phyloP scores from a whole-genome alignment of 2,329 filamentous ascomycete species.

The Ophiostoma triangulosporum region DNA sequence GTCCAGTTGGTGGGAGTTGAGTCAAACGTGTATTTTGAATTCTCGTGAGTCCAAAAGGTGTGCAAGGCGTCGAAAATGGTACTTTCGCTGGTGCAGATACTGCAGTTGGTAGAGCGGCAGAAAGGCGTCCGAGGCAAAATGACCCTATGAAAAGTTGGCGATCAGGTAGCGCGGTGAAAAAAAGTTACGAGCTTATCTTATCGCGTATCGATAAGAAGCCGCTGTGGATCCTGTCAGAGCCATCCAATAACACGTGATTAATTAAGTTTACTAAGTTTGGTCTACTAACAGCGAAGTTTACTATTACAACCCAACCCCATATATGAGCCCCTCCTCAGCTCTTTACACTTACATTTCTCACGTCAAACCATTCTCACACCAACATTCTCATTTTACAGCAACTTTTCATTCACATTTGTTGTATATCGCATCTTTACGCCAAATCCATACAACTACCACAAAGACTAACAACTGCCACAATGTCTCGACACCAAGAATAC shows the following conservation, averaged over 20 bases:
- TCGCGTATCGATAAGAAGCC: constrained; percentile 6
- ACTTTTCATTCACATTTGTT: too few relatives aligned
- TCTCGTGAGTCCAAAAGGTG: neutral
- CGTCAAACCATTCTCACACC: too few relatives aligned
- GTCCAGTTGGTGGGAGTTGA: neutral
- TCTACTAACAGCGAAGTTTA: too few relatives aligned
- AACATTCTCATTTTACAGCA: too few relatives aligned
- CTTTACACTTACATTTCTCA: too few relatives aligned
- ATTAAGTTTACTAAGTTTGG: too few relatives aligned
- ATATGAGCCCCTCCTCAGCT: too few relatives aligned
- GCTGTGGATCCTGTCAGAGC: neutral
- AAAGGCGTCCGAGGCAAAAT: neutral
- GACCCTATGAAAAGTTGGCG: constrained; percentile 2
- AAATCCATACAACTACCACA: too few relatives aligned
- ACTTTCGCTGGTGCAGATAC: neutral
- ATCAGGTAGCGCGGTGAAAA: constrained; percentile 2
- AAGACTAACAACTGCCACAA: constrained; percentile 12
- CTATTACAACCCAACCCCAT: too few relatives aligned
- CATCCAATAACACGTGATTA: neutral
- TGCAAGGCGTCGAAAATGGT: neutral
- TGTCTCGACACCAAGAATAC: constrained; percentile 35
- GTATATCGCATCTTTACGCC: too few relatives aligned
- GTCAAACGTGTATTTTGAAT: neutral
- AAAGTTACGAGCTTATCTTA: neutral
- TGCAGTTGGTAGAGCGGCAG: neutral